Evolutionary conservation across 192 early-diverging fungal species (phyloP).

Genomic region (Lobosporangium transversale): DNA sequence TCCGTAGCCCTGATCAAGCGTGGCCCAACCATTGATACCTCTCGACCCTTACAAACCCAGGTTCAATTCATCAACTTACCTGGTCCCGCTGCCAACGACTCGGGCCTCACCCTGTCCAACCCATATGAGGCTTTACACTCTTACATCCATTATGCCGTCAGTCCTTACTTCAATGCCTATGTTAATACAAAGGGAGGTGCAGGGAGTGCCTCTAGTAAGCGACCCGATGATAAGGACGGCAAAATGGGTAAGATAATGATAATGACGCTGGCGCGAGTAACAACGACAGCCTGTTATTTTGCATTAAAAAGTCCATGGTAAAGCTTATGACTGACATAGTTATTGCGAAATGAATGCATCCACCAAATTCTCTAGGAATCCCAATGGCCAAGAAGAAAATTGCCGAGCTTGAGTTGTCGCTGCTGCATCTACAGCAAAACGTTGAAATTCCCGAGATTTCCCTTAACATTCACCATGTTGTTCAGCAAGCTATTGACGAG

Average conservation of each 20-base stretch:
- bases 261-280: background rate
- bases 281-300: no score
- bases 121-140: constrained; percentile 92
- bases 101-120: constrained; percentile 54
- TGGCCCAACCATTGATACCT: constrained; percentile 72
- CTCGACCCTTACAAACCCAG: constrained; percentile 78
- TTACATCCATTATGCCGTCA: constrained; percentile 92
- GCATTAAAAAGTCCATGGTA: no score
- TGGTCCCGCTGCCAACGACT: constrained; percentile 66
- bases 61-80: constrained; percentile 93
- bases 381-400: constrained; percentile 99
- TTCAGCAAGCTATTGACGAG: constrained; percentile 73
- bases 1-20: constrained; percentile 87
- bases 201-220: constrained; percentile 51
- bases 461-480: constrained; percentile 87
- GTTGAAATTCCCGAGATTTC: constrained; percentile 95
- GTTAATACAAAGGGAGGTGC: constrained; percentile 74
- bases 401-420: constrained; percentile 94
- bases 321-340: background rate
- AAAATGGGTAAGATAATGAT: constrained; percentile 69
- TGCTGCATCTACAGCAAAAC: constrained; percentile 96
- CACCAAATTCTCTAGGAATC: constrained; percentile 79
- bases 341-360: no score
- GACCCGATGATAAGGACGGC: constrained; percentile 70
- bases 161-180: constrained; percentile 97